phyloP scores from a whole-genome alignment of 1,284 basidiomycete species.

The Leccinum brunneo-olivaceum region DNA sequence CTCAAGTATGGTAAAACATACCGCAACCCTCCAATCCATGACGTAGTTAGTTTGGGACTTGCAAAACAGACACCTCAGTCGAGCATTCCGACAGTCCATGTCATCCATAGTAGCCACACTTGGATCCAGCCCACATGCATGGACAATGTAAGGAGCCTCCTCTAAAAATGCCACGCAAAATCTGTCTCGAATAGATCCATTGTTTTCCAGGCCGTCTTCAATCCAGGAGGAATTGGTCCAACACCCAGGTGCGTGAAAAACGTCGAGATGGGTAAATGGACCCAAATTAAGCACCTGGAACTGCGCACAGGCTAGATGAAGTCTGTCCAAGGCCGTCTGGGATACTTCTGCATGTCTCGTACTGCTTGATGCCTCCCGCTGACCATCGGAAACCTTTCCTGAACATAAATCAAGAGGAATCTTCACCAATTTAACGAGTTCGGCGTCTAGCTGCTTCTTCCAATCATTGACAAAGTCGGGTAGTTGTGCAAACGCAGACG shows the following conservation, averaged over 20 bases:
- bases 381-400: not conserved
- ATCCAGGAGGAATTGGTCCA: not conserved
- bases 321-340: not conserved
- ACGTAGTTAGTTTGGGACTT: not conserved
- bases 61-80: conserved; percentile 1
- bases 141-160: conserved; percentile 5
- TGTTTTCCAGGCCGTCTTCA: not conserved
- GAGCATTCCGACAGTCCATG: conserved; percentile 14
- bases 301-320: conserved; percentile 6
- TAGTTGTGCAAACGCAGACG: conserved; percentile 14
- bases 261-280: not conserved
- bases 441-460: conserved; percentile 9
- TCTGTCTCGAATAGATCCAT: not conserved
- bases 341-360: not conserved
- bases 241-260: not conserved
- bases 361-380: not conserved
- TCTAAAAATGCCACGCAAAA: conserved; percentile 1
- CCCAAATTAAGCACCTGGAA: not conserved
- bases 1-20: not conserved
- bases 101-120: conserved; percentile 12
- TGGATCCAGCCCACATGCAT: conserved; percentile 13
- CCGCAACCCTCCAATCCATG: conserved; percentile 6
- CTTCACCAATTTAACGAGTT: conserved; percentile 11
- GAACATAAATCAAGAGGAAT: not conserved
- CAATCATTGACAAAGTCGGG: conserved; percentile 14